These are phyloP conservation scores for Dryas alaskensis DNA, from an alignment of 306 rosid genomes.

Conservation along the genomic window DNA sequence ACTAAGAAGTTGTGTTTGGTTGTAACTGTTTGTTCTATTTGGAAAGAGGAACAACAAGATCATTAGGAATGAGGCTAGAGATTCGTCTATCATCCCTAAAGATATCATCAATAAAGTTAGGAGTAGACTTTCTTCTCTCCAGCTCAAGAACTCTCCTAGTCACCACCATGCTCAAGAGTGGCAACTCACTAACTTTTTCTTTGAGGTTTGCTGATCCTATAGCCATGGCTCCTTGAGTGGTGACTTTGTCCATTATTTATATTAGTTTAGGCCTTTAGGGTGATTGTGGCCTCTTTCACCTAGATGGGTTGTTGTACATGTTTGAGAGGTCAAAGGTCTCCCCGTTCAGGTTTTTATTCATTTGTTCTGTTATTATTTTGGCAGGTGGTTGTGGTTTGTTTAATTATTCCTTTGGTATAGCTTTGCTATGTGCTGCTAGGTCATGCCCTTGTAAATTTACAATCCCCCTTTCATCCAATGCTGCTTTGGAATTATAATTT, in stretches of 20 bases:
- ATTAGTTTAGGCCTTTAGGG: not conserved
- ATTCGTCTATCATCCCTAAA: not conserved
- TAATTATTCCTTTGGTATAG: not conserved
- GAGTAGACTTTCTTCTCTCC: not conserved
- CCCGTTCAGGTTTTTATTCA: not conserved
- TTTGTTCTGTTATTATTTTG: not conserved
- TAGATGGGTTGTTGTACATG: not conserved
- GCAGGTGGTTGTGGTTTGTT: conserved; percentile 2
- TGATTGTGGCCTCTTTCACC: not conserved
- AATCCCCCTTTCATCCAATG: not conserved
- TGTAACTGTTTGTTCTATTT: too few relatives aligned
- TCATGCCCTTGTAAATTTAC: not conserved
- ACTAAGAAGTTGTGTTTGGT: too few relatives aligned
- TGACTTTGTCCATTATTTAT: not conserved
- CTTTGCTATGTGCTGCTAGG: not conserved
- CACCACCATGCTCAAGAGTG: too few relatives aligned
- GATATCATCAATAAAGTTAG: not conserved
- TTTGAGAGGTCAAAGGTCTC: not conserved
- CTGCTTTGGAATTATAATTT: too few relatives aligned
- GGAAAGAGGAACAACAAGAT: not conserved
- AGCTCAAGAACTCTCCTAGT: too few relatives aligned
- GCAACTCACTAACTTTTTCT: too few relatives aligned
- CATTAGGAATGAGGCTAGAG: not conserved
- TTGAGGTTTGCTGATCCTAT: not conserved
- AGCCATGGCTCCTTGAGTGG: not conserved